Evolutionary conservation across 176 grass and related monocot genomes (phyloP).

Genomic region (Elaeis guineensis): DNA sequence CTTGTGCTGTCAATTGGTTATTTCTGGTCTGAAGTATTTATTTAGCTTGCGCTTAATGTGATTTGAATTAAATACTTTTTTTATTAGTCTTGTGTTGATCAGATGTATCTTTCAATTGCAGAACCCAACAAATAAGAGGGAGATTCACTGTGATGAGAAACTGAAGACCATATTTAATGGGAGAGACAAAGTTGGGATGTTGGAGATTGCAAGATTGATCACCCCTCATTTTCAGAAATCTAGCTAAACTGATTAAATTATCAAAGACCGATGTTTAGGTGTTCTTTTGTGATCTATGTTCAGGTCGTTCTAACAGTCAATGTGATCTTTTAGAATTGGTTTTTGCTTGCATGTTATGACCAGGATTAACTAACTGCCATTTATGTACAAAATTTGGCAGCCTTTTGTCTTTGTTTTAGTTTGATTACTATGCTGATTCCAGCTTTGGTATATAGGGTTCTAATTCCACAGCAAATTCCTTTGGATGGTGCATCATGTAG

Average conservation of each 20-base stretch:
- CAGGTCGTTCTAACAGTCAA: background rate
- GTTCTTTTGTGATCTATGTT: background rate
- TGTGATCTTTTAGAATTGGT: background rate
- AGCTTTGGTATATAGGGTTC: too few species aligned
- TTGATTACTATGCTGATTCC: too few species aligned
- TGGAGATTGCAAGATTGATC: slow-evolving; percentile 14
- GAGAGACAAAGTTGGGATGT: slow-evolving; percentile 11
- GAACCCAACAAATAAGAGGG: slow-evolving; percentile 8
- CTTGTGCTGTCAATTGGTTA: too few species aligned
- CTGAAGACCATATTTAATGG: slow-evolving; percentile 14
- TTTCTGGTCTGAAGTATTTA: too few species aligned
- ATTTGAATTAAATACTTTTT: too few species aligned
- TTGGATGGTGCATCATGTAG: too few species aligned
- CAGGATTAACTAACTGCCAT: background rate
- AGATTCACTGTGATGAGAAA: slow-evolving; percentile 11
- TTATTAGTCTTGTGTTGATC: too few species aligned
- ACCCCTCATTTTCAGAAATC: slow-evolving; percentile 16
- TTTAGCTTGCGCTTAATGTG: too few species aligned
- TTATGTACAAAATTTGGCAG: too few species aligned
- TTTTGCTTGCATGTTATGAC: background rate
- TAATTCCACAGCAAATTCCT: too few species aligned
- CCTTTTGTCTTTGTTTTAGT: too few species aligned
- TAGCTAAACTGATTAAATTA: background rate
- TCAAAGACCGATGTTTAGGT: too few species aligned
- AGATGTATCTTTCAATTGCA: background rate